phyloP scores from a whole-genome alignment of 1,139 yeast genomes.

The Candida albicans region DNA sequence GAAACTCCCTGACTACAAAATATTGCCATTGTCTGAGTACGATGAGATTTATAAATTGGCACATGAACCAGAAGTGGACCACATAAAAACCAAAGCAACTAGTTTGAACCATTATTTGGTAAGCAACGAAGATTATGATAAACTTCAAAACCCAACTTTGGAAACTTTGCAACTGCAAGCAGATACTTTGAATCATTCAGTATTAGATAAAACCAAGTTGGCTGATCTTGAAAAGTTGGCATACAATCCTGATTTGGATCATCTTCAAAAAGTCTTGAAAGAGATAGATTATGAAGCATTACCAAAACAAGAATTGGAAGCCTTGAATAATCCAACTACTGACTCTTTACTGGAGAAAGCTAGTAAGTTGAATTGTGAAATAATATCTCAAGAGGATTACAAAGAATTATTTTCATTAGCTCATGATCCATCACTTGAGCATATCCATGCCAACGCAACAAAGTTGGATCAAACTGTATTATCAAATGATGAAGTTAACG shows the following conservation, averaged over 20 bases:
- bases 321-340: conserved; percentile 18
- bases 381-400: conserved; percentile 15
- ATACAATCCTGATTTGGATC: conserved; percentile 21
- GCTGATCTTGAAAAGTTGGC: conserved; percentile 14
- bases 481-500: conserved; percentile 17
- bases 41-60: conserved; percentile 12
- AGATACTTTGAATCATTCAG: not conserved
- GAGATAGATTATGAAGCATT: conserved; percentile 11
- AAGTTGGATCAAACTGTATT: conserved; percentile 19
- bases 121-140: conserved; percentile 14
- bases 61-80: conserved; percentile 13
- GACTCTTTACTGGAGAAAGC: conserved; percentile 22
- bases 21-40: conserved; percentile 25
- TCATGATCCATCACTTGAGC: conserved; percentile 21
- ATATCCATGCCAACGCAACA: conserved; percentile 23
- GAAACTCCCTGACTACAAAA: conserved; percentile 9
- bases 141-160: conserved; percentile 17
- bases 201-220: conserved; percentile 12
- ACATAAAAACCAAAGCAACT: conserved; percentile 14
- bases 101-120: conserved; percentile 17
- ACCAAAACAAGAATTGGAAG: conserved; percentile 20
- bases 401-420: conserved; percentile 17
- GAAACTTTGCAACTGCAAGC: conserved; percentile 16
- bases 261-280: conserved; percentile 18
- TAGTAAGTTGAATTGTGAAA: conserved; percentile 15